phyloP scores from a whole-genome alignment of 495 filamentous ascomycete species.

The Hamigera avellanea region DNA sequence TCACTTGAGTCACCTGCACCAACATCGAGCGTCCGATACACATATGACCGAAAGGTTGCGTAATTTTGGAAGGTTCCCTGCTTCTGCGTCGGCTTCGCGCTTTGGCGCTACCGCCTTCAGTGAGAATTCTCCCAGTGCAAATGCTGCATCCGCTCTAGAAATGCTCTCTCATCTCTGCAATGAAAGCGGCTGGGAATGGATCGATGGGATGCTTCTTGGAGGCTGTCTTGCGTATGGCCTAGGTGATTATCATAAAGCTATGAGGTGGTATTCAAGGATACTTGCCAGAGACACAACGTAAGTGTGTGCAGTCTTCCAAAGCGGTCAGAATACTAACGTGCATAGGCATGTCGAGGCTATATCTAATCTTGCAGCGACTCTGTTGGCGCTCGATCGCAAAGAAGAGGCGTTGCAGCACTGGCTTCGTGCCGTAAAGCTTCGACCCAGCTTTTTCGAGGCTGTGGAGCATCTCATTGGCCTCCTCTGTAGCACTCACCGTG shows the following conservation, averaged over 20 bases:
- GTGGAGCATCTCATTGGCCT: conserved; percentile 92
- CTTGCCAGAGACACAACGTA: conserved; percentile 70
- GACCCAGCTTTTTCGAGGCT: conserved; percentile 90
- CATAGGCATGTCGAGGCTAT: conserved; percentile 85
- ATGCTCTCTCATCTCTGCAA: conserved; percentile 72
- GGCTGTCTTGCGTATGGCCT: conserved; percentile 92
- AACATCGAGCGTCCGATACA: conserved; percentile 16
- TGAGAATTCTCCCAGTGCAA: conserved; percentile 23
- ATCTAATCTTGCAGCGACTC: conserved; percentile 82
- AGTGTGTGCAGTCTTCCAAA: conserved; percentile 14
- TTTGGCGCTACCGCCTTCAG: conserved; percentile 19
- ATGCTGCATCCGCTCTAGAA: conserved; percentile 61
- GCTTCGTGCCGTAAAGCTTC: conserved; percentile 67
- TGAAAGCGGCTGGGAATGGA: conserved; percentile 86
- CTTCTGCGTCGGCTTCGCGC: conserved; percentile 23
- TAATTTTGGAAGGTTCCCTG: conserved; percentile 19
- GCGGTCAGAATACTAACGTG: conserved; percentile 3
- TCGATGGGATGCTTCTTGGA: conserved; percentile 87
- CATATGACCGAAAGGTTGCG: conserved; percentile 19
- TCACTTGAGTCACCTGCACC: conserved; percentile 17
- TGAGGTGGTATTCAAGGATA: conserved; percentile 83
- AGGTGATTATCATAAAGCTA: conserved; percentile 72
- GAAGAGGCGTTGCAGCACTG: conserved; percentile 83
- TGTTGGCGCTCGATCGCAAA: conserved; percentile 70
- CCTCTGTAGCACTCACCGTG: conserved; percentile 69